These are phyloP conservation scores for Sarocladium kiliense DNA, from an alignment of 2,329 filamentous ascomycete genomes.

Conservation along the genomic window DNA sequence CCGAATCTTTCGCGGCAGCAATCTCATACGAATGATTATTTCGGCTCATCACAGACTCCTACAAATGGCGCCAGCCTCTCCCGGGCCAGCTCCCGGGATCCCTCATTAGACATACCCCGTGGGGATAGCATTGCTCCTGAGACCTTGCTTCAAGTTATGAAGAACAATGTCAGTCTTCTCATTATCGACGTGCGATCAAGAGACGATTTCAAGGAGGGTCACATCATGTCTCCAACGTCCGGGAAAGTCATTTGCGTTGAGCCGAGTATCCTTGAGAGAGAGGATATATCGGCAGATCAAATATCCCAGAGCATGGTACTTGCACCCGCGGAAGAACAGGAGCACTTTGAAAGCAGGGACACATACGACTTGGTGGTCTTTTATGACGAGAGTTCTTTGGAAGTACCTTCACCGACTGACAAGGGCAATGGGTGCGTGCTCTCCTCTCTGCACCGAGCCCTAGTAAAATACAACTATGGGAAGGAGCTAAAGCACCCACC, in stretches of 20 bases:
- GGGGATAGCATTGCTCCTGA: conserved; percentile 59
- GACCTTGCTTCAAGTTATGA: conserved; percentile 66
- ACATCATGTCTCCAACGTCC: conserved; percentile 79
- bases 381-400: conserved; percentile 68
- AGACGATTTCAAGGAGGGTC: conserved; percentile 78
- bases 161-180: conserved; percentile 56
- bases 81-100: not conserved
- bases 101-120: conserved; percentile 42
- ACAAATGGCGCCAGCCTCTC: conserved; percentile 13
- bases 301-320: conserved; percentile 65
- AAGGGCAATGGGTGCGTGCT: conserved; percentile 49
- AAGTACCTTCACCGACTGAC: conserved; percentile 34
- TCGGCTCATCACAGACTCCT: conserved; percentile 21
- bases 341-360: conserved; percentile 65
- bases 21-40: conserved; percentile 26
- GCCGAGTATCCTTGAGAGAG: conserved; percentile 64
- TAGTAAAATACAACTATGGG: conserved; percentile 78
- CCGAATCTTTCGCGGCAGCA: conserved; percentile 21
- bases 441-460: conserved; percentile 68
- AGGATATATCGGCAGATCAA: conserved; percentile 57
- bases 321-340: conserved; percentile 68
- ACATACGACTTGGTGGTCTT: conserved; percentile 85
- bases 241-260: conserved; percentile 91
- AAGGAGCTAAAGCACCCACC: conserved; percentile 69
- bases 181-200: conserved; percentile 82